Percentiles rank a stretch among this genome's conserved stretches.
Conservation (phyloP, 2,329 filamentous ascomycete genomes). For the Zasmidium cellare region DNA sequence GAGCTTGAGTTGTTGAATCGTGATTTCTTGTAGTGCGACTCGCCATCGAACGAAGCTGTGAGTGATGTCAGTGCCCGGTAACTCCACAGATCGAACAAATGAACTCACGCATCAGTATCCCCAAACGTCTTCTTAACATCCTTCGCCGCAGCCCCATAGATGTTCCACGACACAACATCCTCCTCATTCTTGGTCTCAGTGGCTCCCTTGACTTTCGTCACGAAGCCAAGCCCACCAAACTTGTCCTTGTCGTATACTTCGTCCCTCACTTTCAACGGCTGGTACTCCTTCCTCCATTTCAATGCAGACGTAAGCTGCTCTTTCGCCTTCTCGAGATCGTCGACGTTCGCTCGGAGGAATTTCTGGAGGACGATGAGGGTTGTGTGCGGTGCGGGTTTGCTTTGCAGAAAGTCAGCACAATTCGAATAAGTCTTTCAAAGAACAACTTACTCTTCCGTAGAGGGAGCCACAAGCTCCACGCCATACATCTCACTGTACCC, state of each 20-base stretch:
- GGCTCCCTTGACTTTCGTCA: slow-evolving; percentile 66
- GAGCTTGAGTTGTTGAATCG: slow-evolving; percentile 72
- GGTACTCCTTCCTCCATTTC: slow-evolving; percentile 76
- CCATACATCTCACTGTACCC: slow-evolving; percentile 84
- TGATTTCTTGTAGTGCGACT: slow-evolving; percentile 85
- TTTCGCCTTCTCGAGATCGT: slow-evolving; percentile 70
- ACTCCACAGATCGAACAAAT: no score
- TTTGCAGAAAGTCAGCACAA: slow-evolving; percentile 14
- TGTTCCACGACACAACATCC: slow-evolving; percentile 82
- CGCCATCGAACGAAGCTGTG: slow-evolving; percentile 85
- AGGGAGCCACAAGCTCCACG: slow-evolving; percentile 57
- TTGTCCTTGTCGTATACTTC: slow-evolving; percentile 65
- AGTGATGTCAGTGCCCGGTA: slow-evolving; percentile 2
- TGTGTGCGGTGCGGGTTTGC: slow-evolving; percentile 58
- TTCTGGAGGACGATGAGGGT: slow-evolving; percentile 87
- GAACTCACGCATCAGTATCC: slow-evolving; percentile 71
- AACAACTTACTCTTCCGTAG: slow-evolving; percentile 12
- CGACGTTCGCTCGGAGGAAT: slow-evolving; percentile 86
- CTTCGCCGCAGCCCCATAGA: slow-evolving; percentile 84
- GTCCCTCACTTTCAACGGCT: slow-evolving; percentile 66
- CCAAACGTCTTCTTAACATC: slow-evolving; percentile 79
- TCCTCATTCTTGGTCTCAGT: slow-evolving; percentile 56
- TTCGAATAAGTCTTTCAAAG: no score
- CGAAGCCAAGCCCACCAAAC: slow-evolving; percentile 77
- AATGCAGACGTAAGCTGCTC: slow-evolving; percentile 78